These are phyloP conservation scores for Ustilaginoidea virens DNA, from an alignment of 2,329 filamentous ascomycete genomes.

Conservation along the genomic window DNA sequence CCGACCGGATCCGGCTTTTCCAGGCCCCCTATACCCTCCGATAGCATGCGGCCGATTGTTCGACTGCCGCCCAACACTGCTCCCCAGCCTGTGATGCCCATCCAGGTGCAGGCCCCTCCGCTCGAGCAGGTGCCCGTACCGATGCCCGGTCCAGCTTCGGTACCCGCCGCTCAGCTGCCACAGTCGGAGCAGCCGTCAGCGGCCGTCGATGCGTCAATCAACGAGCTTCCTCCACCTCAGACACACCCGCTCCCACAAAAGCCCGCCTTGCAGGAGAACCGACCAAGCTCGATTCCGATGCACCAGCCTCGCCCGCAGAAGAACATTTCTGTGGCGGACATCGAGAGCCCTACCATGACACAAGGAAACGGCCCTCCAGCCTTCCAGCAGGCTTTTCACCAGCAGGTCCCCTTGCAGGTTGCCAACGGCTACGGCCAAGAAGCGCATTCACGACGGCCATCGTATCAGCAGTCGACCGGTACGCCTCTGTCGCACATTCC, in stretches of 20 bases:
- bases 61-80: conserved; percentile 58
- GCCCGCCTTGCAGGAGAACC: conserved; percentile 41
- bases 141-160: background rate
- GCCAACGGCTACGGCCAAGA: conserved; percentile 40
- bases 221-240: conserved; percentile 40
- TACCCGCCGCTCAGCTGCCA: background rate
- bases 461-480: conserved; percentile 56
- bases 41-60: conserved; percentile 57
- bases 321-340: conserved; percentile 79
- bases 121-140: background rate
- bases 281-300: conserved; percentile 47
- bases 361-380: conserved; percentile 44
- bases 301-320: conserved; percentile 94
- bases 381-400: conserved; percentile 86
- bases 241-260: conserved; percentile 42
- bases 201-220: conserved; percentile 24
- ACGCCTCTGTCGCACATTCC: conserved; percentile 86
- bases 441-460: conserved; percentile 49
- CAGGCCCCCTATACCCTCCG: conserved; percentile 44
- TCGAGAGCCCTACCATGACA: conserved; percentile 60
- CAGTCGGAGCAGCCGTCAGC: conserved; percentile 7
- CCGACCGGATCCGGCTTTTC: conserved; percentile 68
- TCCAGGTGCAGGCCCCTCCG: conserved; percentile 5
- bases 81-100: conserved; percentile 16
- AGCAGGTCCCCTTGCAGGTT: conserved; percentile 74